Percentiles rank a stretch among this genome's conserved stretches.
Conservation (phyloP, 768 basidiomycete genomes). For the Phanerochaete carnosa region DNA sequence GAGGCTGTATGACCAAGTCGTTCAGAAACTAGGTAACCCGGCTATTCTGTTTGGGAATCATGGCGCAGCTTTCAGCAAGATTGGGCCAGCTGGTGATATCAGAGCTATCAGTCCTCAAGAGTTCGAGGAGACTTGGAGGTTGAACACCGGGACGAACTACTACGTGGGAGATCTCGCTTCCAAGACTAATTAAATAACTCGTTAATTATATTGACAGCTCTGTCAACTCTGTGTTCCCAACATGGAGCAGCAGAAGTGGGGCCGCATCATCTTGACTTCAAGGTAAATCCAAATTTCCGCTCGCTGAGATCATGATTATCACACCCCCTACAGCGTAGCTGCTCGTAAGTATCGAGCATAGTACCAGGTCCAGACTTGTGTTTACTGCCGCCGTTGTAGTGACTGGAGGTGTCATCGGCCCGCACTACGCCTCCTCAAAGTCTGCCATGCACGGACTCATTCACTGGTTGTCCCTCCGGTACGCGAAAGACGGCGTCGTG, state of each 20-base stretch:
- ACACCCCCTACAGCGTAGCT: slow-evolving; percentile 35
- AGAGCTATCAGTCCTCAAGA: slow-evolving; percentile 39
- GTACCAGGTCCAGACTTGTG: neutral
- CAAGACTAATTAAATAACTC: neutral
- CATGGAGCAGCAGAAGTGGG: slow-evolving; percentile 47
- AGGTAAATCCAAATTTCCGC: slow-evolving; percentile 30
- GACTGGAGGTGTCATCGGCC: slow-evolving; percentile 51
- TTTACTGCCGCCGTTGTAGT: slow-evolving; percentile 20
- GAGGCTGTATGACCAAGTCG: slow-evolving; percentile 40
- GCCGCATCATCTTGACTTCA: slow-evolving; percentile 49
- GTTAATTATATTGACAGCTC: slow-evolving; percentile 29
- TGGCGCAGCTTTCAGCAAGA: slow-evolving; percentile 37
- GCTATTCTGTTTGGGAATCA: slow-evolving; percentile 54
- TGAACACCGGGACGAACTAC: slow-evolving; percentile 44
- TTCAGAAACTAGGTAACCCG: slow-evolving; percentile 41
- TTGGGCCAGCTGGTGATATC: slow-evolving; percentile 46
- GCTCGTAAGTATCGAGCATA: slow-evolving; percentile 29
- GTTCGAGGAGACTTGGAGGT: slow-evolving; percentile 45
- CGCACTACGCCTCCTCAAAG: slow-evolving; percentile 56
- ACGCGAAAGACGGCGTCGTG: slow-evolving; percentile 50
- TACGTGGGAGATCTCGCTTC: slow-evolving; percentile 33
- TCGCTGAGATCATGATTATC: neutral
- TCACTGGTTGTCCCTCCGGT: slow-evolving; percentile 51
- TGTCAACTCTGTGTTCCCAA: slow-evolving; percentile 48
- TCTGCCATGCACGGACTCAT: slow-evolving; percentile 51